Percentiles rank a stretch among this genome's conserved stretches.
These are phyloP conservation scores for Cercospora brassicicola DNA, from an alignment of 2,329 filamentous ascomycete species.

Conservation along the genomic window DNA sequence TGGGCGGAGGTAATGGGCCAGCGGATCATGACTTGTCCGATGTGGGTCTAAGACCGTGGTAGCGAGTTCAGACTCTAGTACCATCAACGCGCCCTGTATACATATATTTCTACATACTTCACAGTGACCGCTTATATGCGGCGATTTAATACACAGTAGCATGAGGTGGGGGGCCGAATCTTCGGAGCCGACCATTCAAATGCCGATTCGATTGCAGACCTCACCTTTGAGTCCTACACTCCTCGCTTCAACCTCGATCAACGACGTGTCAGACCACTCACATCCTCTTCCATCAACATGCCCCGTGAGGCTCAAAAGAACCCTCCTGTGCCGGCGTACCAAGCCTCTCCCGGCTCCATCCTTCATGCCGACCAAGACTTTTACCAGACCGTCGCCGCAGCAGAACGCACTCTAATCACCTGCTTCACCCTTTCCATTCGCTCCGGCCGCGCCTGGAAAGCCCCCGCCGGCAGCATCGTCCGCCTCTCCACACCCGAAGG, in stretches of 20 bases:
- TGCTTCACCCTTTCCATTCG: conserved; percentile 64
- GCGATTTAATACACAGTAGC: conserved; percentile 1
- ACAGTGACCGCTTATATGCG: not conserved
- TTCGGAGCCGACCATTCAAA: not conserved
- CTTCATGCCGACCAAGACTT: conserved; percentile 33
- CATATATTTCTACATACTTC: not conserved
- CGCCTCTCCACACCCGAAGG: conserved; percentile 67
- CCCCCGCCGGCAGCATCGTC: conserved; percentile 66
- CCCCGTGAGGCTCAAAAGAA: conserved; percentile 5
- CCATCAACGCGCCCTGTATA: not conserved
- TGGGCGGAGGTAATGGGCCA: not conserved
- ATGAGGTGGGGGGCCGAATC: not conserved
- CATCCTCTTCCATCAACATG: not conserved
- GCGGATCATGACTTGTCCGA: not conserved
- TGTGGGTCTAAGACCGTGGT: not conserved
- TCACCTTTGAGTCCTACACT: not conserved
- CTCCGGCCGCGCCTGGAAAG: conserved; percentile 71
- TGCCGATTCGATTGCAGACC: not conserved
- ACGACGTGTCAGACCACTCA: not conserved
- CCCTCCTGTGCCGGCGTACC: conserved; percentile 38
- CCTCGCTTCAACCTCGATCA: not conserved
- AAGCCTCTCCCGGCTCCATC: conserved; percentile 34
- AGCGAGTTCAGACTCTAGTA: not conserved
- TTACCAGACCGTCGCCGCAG: conserved; percentile 32
- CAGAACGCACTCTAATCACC: conserved; percentile 27